Percentiles rank a stretch among this genome's conserved stretches.
Evolutionary conservation across 352 stramenopile species (phyloP).

Genomic region (Halophytophthora polymorphica): DNA sequence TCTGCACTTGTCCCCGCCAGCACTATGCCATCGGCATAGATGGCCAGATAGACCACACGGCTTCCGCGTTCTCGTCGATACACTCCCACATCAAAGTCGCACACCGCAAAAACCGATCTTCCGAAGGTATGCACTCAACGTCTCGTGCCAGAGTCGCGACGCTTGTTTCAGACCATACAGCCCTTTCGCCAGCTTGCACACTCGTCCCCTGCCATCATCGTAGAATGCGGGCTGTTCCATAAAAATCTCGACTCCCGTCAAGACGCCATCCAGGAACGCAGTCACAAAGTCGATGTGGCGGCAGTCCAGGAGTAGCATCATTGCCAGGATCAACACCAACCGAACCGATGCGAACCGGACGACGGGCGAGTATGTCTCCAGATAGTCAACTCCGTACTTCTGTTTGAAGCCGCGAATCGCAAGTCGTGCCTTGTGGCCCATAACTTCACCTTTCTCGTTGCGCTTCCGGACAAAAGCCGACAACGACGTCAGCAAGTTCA

Average conservation of each 20-base stretch:
- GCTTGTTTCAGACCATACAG: slow-evolving; percentile 11
- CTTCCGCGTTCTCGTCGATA: too few relatives aligned
- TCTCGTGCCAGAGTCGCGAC: slow-evolving; percentile 9
- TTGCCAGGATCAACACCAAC: slow-evolving; percentile 11
- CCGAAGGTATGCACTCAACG: too few relatives aligned
- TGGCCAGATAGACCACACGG: too few relatives aligned
- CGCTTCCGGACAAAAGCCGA: slow-evolving; percentile 15
- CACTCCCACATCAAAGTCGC: too few relatives aligned
- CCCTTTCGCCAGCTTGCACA: slow-evolving; percentile 6
- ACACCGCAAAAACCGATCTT: too few relatives aligned
- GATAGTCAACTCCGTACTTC: slow-evolving; percentile 15
- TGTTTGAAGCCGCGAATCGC: slow-evolving; percentile 19
- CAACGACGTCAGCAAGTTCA: slow-evolving; percentile 3
- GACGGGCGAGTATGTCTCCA: slow-evolving; percentile 15
- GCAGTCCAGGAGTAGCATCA: slow-evolving; percentile 1
- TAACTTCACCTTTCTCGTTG: slow-evolving; percentile 6
- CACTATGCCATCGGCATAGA: too few relatives aligned
- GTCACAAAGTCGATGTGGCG: slow-evolving; percentile 16
- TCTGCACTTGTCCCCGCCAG: too few relatives aligned
- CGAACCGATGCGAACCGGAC: slow-evolving; percentile 17
- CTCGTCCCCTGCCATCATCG: not conserved
- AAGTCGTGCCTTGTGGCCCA: slow-evolving; percentile 14
- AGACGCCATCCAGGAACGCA: slow-evolving; percentile 8
- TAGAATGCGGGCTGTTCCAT: not conserved
- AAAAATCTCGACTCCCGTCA: not conserved